Evolutionary conservation across 306 rosid genomes (phyloP).

Genomic region (Vigna mungo): DNA sequence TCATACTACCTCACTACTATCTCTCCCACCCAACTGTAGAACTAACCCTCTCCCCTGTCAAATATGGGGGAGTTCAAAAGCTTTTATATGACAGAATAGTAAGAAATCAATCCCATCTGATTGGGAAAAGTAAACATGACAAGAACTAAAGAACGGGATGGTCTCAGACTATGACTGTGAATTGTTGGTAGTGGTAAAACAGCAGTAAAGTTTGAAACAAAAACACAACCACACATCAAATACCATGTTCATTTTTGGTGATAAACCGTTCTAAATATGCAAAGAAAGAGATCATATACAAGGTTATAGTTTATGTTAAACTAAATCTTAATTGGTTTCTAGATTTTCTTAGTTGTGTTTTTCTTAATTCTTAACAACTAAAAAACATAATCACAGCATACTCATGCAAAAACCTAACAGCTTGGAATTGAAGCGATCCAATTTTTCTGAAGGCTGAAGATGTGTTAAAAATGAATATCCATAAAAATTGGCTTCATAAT

Average conservation of each 20-base stretch:
- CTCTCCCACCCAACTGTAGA: background rate
- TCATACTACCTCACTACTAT: background rate
- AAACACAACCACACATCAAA: background rate
- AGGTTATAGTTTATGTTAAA: too few species aligned
- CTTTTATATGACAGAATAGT: constrained; percentile 13
- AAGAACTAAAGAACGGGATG: background rate
- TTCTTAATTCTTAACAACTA: too few species aligned
- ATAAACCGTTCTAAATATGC: background rate
- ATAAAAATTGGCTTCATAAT: background rate
- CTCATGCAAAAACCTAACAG: background rate
- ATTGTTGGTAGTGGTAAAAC: background rate
- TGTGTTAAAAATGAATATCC: background rate
- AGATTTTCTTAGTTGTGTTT: too few species aligned
- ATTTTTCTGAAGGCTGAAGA: background rate
- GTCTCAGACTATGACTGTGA: background rate
- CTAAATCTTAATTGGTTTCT: too few species aligned
- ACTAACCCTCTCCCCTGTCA: too few species aligned
- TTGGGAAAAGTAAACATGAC: background rate
- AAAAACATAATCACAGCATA: background rate
- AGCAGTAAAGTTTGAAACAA: background rate
- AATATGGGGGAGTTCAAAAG: background rate
- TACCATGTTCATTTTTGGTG: background rate
- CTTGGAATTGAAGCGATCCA: background rate
- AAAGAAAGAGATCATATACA: background rate
- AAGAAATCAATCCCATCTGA: background rate